Evolutionary conservation across 805 yeast genomes (phyloP).

Genomic region (Wickerhamiella azyma): DNA sequence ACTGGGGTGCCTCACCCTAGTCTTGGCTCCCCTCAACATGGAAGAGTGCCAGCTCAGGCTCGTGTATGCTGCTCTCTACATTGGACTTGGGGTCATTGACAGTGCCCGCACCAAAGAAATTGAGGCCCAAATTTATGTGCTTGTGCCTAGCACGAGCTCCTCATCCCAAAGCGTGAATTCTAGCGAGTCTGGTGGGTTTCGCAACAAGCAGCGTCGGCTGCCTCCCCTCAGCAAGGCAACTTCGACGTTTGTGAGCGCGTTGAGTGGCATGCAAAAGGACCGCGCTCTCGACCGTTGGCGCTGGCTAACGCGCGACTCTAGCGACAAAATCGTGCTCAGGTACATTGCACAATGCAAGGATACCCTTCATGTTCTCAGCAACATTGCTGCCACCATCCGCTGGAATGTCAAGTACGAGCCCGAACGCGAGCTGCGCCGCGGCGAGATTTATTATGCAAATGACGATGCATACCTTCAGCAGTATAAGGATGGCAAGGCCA

Average conservation of each 20-base stretch:
- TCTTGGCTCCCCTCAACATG: too few species aligned
- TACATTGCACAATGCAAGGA: conserved; percentile 77
- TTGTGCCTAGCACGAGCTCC: not conserved
- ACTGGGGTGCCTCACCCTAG: too few species aligned
- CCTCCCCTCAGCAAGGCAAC: not conserved
- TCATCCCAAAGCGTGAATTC: not conserved
- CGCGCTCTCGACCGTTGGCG: not conserved
- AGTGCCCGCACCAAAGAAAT: not conserved
- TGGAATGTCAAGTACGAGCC: conserved; percentile 47
- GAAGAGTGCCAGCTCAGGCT: not conserved
- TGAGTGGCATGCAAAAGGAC: not conserved
- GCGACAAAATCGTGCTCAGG: conserved; percentile 64
- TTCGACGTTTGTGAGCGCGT: not conserved
- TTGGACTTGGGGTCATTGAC: not conserved
- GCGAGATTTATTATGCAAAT: not conserved
- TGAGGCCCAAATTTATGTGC: not conserved
- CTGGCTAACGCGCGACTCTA: conserved; percentile 36
- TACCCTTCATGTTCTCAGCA: conserved; percentile 47
- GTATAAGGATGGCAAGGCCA: conserved; percentile 53
- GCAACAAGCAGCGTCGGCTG: not conserved
- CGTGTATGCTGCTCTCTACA: not conserved
- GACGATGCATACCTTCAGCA: conserved; percentile 28
- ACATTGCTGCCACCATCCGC: conserved; percentile 55
- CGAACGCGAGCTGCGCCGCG: not conserved
- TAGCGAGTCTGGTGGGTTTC: not conserved